Conservation (phyloP, 164 flowering plant genomes). For the Kingdonia uniflora region DNA sequence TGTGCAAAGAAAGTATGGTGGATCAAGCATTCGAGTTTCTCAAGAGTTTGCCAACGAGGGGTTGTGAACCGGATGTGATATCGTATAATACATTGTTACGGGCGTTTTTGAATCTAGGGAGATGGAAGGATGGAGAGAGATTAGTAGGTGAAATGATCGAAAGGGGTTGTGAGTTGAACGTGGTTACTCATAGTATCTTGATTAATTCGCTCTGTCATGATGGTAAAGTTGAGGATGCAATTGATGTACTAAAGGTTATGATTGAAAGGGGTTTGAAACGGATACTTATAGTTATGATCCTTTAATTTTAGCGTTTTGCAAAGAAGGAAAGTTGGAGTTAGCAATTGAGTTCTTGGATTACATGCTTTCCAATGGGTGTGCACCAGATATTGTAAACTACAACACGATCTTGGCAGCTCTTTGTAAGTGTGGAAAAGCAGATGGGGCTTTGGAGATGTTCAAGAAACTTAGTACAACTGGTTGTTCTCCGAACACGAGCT, state of each 20-base stretch:
- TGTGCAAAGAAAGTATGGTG: slow-evolving; percentile 62
- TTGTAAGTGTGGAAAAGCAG: slow-evolving; percentile 50
- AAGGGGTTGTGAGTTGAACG: slow-evolving; percentile 48
- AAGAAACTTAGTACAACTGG: slow-evolving; percentile 36
- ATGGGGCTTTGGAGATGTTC: slow-evolving; percentile 57
- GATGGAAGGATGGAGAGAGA: slow-evolving; percentile 56
- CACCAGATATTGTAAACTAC: slow-evolving; percentile 64
- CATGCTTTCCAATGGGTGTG: slow-evolving; percentile 62
- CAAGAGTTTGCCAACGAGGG: slow-evolving; percentile 30
- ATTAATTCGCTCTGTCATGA: slow-evolving; percentile 59
- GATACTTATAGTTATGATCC: slow-evolving; percentile 69
- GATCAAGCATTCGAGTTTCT: slow-evolving; percentile 51
- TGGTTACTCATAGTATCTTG: slow-evolving; percentile 59
- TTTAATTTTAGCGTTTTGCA: slow-evolving; percentile 62
- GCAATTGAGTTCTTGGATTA: slow-evolving; percentile 47
- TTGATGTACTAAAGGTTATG: slow-evolving; percentile 47
- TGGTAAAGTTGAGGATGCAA: slow-evolving; percentile 49
- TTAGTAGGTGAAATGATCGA: slow-evolving; percentile 46
- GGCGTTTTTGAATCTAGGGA: slow-evolving; percentile 35
- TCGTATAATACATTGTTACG: slow-evolving; percentile 56
- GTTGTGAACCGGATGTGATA: slow-evolving; percentile 50
- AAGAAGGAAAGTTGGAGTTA: slow-evolving; percentile 51
- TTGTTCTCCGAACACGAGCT: slow-evolving; percentile 52
- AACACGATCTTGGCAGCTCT: slow-evolving; percentile 56
- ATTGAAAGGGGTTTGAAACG: slow-evolving; percentile 44